Evolutionary conservation across 106 monocot species (phyloP), one percentile per base, ranked within the genome.

Genomic region (Triglochin maritima): DNA sequence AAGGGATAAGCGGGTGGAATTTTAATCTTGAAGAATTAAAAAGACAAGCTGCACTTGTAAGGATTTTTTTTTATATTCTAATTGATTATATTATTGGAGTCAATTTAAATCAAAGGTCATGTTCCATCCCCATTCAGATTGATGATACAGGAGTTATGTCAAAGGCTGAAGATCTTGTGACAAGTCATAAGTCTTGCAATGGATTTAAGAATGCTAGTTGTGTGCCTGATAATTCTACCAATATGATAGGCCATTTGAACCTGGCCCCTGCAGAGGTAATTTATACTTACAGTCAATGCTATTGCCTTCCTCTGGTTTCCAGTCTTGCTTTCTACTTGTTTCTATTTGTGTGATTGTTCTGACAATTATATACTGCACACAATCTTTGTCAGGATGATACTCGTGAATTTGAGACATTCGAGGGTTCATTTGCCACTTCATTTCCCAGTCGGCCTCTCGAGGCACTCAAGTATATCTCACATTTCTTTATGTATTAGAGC

Each of bases 1-100:
- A 77, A 50, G 96, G 96, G 72, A 88, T 96, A 58, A 96, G 96
- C 74, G 88, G 73, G 15, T 96, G 91, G 96, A 96, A 96, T 70
- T 96, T 96, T 71, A 87, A 96, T 75, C 59, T 96, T 42, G 86
- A 96, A 50, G 96, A 96, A 52, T 78, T 96, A 79, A 96, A 88
- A 85, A 60, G 74, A 74, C 85, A 91, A 67, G 88, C 88, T 72
- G 88, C 96, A 4, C 81, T 86, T 60, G 96, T 96, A 86, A 78
- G 81, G 65, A 81, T 48, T 13, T 50, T 44, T 55, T 11, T 9
- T 42, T 5, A 61, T 41, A 42, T 15, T 42, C 11, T 61, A 44
- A 17, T 9, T 61, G 17, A 9, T 44, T 0, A 64, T 48, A 64
- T 64, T 48, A 13, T 16, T 17, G 58, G 50, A 65, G 2, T 64